Evolutionary conservation across 1,284 basidiomycete genomes (phyloP).

Genomic region (Mycena citricolor): DNA sequence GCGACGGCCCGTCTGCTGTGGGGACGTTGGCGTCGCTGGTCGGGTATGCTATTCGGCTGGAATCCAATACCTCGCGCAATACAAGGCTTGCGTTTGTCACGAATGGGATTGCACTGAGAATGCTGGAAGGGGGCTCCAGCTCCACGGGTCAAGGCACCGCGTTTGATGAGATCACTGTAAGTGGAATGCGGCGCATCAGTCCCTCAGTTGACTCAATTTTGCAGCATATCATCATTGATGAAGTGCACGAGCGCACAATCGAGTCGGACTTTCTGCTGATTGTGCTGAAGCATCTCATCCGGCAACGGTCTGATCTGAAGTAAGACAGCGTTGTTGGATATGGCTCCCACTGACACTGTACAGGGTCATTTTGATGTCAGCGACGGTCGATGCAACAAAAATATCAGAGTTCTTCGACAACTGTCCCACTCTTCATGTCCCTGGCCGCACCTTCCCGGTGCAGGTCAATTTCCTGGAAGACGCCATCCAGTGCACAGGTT

Average conservation of each 20-base stretch:
- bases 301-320: slow-evolving; percentile 84
- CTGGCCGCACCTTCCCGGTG: slow-evolving; percentile 97
- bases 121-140: slow-evolving; percentile 85
- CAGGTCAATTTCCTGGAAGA: slow-evolving; percentile 90
- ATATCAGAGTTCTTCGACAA: slow-evolving; percentile 92
- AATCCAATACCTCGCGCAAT: slow-evolving; percentile 82
- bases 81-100: slow-evolving; percentile 87
- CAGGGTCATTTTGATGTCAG: slow-evolving; percentile 96
- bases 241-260: slow-evolving; percentile 95
- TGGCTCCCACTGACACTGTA: slow-evolving; percentile 3
- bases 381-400: slow-evolving; percentile 94
- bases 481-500: slow-evolving; percentile 85
- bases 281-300: slow-evolving; percentile 87
- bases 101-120: slow-evolving; percentile 94
- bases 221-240: slow-evolving; percentile 86
- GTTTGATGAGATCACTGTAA: slow-evolving; percentile 91
- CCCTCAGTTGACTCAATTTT: slow-evolving; percentile 6
- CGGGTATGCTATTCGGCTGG: slow-evolving; percentile 94
- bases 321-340: slow-evolving; percentile 31
- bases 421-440: slow-evolving; percentile 87
- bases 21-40: slow-evolving; percentile 83
- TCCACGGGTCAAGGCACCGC: slow-evolving; percentile 68
- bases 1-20: slow-evolving; percentile 80
- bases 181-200: slow-evolving; percentile 24
- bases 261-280: slow-evolving; percentile 98